Conservation (phyloP, 371 early-diverging fungal genomes). For the Mucor indicus region DNA sequence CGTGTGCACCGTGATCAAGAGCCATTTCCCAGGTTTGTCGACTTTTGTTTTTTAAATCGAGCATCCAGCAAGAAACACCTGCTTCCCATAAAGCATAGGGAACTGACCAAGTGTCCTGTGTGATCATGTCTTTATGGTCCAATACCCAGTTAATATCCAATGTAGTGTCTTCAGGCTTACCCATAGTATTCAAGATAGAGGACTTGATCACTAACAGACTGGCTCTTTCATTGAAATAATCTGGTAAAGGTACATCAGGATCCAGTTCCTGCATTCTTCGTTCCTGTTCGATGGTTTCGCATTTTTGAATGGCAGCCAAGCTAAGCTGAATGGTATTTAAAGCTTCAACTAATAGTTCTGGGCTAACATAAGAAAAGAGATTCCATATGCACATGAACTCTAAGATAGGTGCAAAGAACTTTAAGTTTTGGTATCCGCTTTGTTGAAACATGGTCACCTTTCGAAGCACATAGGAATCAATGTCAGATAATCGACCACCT, state of each 20-base stretch:
- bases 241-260: conserved; percentile 33
- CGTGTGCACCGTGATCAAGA: conserved; percentile 30
- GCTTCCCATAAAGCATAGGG: conserved; percentile 62
- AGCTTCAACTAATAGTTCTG: conserved; percentile 24
- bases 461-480: conserved; percentile 55
- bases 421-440: conserved; percentile 48
- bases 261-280: conserved; percentile 37
- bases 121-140: conserved; percentile 44
- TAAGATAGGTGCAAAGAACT: conserved; percentile 46
- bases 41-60: conserved; percentile 26
- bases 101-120: conserved; percentile 51
- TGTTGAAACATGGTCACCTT: conserved; percentile 51
- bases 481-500: conserved; percentile 47
- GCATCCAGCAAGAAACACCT: conserved; percentile 35
- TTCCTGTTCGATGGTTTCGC: conserved; percentile 36
- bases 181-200: conserved; percentile 31
- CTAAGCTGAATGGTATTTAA: conserved; percentile 28
- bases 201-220: conserved; percentile 35
- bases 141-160: conserved; percentile 55
- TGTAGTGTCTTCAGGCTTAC: conserved; percentile 17
- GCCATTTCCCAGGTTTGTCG: conserved; percentile 42
- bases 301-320: conserved; percentile 24
- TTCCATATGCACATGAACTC: conserved; percentile 64
- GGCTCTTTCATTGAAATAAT: conserved; percentile 41
- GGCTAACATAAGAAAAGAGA: conserved; percentile 43